A percentile compares a stretch with the other conserved stretches of the same genome.
phyloP scores from a whole-genome alignment of 192 early-diverging fungal genomes.

The Lobosporangium transversale region DNA sequence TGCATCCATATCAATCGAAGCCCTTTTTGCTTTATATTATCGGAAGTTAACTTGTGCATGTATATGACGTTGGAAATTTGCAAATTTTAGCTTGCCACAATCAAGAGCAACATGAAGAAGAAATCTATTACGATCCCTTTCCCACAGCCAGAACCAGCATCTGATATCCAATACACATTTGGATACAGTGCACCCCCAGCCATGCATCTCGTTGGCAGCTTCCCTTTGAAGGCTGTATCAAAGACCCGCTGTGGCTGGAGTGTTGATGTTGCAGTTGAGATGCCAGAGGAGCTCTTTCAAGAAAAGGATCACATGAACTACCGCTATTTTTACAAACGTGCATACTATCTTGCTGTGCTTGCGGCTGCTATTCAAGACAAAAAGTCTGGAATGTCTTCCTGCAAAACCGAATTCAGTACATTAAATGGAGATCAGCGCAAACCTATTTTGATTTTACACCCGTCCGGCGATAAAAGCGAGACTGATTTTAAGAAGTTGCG shows the following conservation, averaged over 20 bases:
- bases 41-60: not conserved
- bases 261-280: conserved; percentile 91
- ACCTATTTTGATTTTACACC: conserved; percentile 69
- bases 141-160: conserved; percentile 77
- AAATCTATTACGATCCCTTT: conserved; percentile 76
- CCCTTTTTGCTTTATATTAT: too few species aligned
- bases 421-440: conserved; percentile 71
- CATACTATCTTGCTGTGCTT: conserved; percentile 87
- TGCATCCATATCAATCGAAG: too few species aligned
- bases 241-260: conserved; percentile 71
- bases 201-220: conserved; percentile 89
- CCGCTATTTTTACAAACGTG: conserved; percentile 95
- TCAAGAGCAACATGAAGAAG: conserved; percentile 58
- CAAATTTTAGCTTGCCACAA: conserved; percentile 54
- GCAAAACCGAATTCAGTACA: conserved; percentile 61
- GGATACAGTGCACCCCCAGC: conserved; percentile 77
- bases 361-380: conserved; percentile 64
- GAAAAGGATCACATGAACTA: conserved; percentile 95
- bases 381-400: conserved; percentile 57
- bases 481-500: conserved; percentile 74
- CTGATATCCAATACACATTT: conserved; percentile 81
- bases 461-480: conserved; percentile 65
- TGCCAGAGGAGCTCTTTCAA: conserved; percentile 88
- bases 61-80: too few species aligned
- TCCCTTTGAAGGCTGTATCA: conserved; percentile 78